Evolutionary conservation across 345 rosid species (phyloP).

Genomic region (Populus nigra): DNA sequence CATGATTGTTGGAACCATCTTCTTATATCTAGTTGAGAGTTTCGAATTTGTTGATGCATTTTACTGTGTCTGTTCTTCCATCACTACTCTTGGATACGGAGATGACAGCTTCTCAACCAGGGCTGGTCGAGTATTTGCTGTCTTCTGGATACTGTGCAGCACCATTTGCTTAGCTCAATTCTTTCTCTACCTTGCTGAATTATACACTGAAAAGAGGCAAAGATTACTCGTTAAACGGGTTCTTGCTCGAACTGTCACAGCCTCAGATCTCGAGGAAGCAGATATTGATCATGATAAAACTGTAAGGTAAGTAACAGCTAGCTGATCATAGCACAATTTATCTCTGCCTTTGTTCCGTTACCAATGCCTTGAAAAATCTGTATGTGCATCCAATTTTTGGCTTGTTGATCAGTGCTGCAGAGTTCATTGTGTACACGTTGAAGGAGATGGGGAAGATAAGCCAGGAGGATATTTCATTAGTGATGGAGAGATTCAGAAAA

Average conservation of each 20-base stretch:
- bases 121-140: slow-evolving; percentile 46
- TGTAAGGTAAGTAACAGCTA: slow-evolving; percentile 33
- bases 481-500: slow-evolving; percentile 39
- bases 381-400: background rate
- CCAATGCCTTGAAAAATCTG: no score
- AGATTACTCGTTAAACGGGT: slow-evolving; percentile 32
- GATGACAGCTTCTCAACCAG: slow-evolving; percentile 51
- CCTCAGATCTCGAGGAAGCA: slow-evolving; percentile 42
- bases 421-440: slow-evolving; percentile 41
- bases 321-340: background rate
- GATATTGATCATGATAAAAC: slow-evolving; percentile 46
- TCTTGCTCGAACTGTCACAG: slow-evolving; percentile 29
- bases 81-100: slow-evolving; percentile 58
- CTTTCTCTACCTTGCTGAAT: slow-evolving; percentile 51
- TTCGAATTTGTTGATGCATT: slow-evolving; percentile 40
- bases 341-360: no score
- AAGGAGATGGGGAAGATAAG: slow-evolving; percentile 52
- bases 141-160: slow-evolving; percentile 55
- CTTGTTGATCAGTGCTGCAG: slow-evolving; percentile 36
- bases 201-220: slow-evolving; percentile 36
- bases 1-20: slow-evolving; percentile 29
- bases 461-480: slow-evolving; percentile 35
- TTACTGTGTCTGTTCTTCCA: slow-evolving; percentile 53
- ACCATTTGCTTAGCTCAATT: slow-evolving; percentile 51
- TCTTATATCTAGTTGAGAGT: slow-evolving; percentile 35